Evolutionary conservation across 176 grass and related monocot genomes (phyloP).

Genomic region (Saccharum spontaneum): DNA sequence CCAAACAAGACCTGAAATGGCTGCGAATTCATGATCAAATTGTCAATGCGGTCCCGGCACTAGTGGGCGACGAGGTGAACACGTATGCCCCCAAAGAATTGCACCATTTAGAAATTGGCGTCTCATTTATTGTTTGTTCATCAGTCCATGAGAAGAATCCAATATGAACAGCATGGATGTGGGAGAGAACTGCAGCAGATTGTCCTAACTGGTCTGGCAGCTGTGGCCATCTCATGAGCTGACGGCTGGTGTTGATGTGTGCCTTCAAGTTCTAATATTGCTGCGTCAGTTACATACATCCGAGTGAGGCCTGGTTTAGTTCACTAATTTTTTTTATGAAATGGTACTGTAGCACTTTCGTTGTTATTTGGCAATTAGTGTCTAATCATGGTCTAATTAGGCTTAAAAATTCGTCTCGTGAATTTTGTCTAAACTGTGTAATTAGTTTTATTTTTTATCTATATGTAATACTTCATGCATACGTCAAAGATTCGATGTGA

Average conservation of each 20-base stretch:
- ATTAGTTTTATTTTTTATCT: no score
- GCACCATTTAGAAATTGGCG: neutral
- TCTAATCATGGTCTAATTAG: no score
- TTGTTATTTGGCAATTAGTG: no score
- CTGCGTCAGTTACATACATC: neutral
- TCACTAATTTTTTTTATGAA: no score
- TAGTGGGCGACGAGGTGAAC: slow-evolving; percentile 12
- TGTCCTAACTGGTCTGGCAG: neutral
- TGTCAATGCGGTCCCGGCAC: neutral
- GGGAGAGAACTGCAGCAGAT: neutral
- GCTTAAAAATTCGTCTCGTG: no score
- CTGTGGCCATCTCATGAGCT: neutral
- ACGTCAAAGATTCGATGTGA: no score
- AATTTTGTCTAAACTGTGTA: no score
- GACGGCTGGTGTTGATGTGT: neutral
- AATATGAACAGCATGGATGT: neutral
- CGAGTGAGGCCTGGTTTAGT: no score
- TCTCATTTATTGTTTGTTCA: neutral
- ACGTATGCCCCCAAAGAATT: slow-evolving; percentile 13
- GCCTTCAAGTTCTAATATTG: neutral
- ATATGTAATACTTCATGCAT: no score
- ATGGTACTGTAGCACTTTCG: no score
- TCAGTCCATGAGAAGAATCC: neutral
- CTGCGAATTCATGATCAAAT: neutral
- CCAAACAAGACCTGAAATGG: neutral